A percentile compares a stretch with the other conserved stretches of the same genome.
Conservation (phyloP, 805 yeast genomes). For the Spathaspora hagerdaliae region DNA sequence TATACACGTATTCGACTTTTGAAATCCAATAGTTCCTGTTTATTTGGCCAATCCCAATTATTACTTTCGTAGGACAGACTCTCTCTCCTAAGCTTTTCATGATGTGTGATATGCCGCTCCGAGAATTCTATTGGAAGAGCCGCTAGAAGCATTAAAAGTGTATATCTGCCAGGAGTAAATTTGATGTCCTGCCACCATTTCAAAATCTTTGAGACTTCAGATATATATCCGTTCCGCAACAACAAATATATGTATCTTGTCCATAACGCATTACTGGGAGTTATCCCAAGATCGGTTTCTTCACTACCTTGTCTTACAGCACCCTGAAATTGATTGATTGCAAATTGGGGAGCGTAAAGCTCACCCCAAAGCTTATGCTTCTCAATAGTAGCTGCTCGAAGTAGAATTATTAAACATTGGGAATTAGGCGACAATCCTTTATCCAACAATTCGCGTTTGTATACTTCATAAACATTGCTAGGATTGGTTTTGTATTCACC, state of each 20-base stretch:
- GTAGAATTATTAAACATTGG: slow-evolving; percentile 37
- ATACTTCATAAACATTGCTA: slow-evolving; percentile 22
- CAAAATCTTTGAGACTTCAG: slow-evolving; percentile 48
- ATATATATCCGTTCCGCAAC: slow-evolving; percentile 41
- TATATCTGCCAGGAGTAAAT: slow-evolving; percentile 37
- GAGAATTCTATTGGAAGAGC: slow-evolving; percentile 35
- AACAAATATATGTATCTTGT: slow-evolving; percentile 49
- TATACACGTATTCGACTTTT: background rate
- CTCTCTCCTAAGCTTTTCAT: slow-evolving; percentile 15
- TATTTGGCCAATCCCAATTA: slow-evolving; percentile 35
- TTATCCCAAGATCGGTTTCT: slow-evolving; percentile 13
- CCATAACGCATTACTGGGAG: slow-evolving; percentile 49
- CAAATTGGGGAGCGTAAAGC: slow-evolving; percentile 54
- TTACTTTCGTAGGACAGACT: slow-evolving; percentile 8
- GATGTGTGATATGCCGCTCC: slow-evolving; percentile 35
- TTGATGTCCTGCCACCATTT: slow-evolving; percentile 51
- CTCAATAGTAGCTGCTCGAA: slow-evolving; percentile 41
- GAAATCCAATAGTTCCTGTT: slow-evolving; percentile 13
- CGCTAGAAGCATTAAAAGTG: slow-evolving; percentile 37
- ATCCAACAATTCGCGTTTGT: slow-evolving; percentile 20
- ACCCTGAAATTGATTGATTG: slow-evolving; percentile 52
- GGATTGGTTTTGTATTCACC: slow-evolving; percentile 34
- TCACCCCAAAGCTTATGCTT: slow-evolving; percentile 41
- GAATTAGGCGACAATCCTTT: slow-evolving; percentile 21
- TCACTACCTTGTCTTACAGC: slow-evolving; percentile 2